Base-by-base conservation (phyloP, 2,329 filamentous ascomycete species). In the Cladosporium velox region DNA sequence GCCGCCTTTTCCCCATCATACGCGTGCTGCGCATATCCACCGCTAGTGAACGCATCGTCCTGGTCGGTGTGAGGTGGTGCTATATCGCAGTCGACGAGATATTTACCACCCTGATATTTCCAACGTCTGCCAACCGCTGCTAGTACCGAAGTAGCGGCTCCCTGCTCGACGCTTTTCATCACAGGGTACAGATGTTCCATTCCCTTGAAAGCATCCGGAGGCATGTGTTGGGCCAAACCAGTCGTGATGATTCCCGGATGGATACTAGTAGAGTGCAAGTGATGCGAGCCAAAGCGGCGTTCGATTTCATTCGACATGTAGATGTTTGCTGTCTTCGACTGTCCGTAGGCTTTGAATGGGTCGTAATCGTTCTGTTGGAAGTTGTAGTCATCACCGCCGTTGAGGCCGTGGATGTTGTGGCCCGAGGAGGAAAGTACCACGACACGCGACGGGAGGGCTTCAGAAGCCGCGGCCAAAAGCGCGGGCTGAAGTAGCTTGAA, bases 241-340 rank as follows among this genome's bases (percentile, higher is more conserved):
- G 61, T 64, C 26, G 47, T 18, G 18, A 64, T 64, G 30, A 26
- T 85, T 83, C 61, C 61, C 0, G 84, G 85, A 62, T 84, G 80
- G 3, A 84, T 62, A 12, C 77, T 77, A 15, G 75, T 71, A 0
- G 77, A 82, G 64, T 83, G 82, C 0, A 86, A 67, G 12, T 81
- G 79, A 3, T 74, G 71, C 0, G 72, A n/a, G 5, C 80, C 82
- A 69, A 84, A 86, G 1, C 77, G 77, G 0, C 83, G 77, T 21
- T 86, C 82, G 32, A 87, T 79, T 58, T 83, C 77, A 65, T 82
- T 85, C 3, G 84, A 80, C 65, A 83, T 80, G 69, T 79, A 83
- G n/a, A 86, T 77, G 66, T 83, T 85, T n/a, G 85, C 84, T 0
- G 79, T 79, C 69, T 87, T 88, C 62, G 77, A 76, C 67, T 84